Percentiles rank a stretch among this genome's conserved stretches.
phyloP scores from a whole-genome alignment of 345 rosid species.

The Diplotaxis tenuifolia region DNA sequence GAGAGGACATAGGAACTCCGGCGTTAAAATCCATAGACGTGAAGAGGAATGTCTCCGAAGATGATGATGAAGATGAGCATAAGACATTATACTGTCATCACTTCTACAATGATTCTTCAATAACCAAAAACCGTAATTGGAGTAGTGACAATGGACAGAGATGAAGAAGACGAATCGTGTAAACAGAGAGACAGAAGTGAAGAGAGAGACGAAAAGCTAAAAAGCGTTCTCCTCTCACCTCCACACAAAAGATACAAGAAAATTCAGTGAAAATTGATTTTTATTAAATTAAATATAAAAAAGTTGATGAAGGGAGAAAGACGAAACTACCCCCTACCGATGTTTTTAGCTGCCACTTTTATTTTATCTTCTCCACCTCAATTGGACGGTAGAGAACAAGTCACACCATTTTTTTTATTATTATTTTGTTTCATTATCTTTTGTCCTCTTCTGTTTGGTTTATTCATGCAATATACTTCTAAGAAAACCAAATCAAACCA shows the following conservation, averaged over 20 bases:
- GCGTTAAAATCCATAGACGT: conserved; percentile 67
- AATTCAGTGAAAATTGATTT: background rate
- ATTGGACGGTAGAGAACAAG: conserved; percentile 41
- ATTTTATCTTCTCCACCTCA: conserved; percentile 38
- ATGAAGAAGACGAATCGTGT: conserved; percentile 34
- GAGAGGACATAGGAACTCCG: conserved; percentile 75
- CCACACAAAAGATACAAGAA: conserved; percentile 47
- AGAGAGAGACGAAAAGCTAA: conserved; percentile 34
- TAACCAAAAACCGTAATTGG: conserved; percentile 25
- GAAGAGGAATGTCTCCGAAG: conserved; percentile 40
- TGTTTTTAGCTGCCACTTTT: conserved; percentile 2
- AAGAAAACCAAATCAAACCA: background rate
- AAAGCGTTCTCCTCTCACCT: conserved; percentile 57
- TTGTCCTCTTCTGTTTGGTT: conserved; percentile 20
- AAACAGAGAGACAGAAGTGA: conserved; percentile 19
- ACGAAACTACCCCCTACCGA: conserved; percentile 23
- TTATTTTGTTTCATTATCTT: conserved; percentile 13
- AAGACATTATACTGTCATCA: conserved; percentile 46
- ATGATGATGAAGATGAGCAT: conserved; percentile 25
- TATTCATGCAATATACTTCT: background rate
- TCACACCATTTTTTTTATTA: background rate
- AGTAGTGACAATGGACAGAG: conserved; percentile 10
- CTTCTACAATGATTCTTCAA: conserved; percentile 16
- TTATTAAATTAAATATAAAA: conserved; percentile 23
- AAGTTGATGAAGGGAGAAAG: background rate